phyloP scores from a whole-genome alignment of 257 asterid species.

The Eucommia ulmoides region DNA sequence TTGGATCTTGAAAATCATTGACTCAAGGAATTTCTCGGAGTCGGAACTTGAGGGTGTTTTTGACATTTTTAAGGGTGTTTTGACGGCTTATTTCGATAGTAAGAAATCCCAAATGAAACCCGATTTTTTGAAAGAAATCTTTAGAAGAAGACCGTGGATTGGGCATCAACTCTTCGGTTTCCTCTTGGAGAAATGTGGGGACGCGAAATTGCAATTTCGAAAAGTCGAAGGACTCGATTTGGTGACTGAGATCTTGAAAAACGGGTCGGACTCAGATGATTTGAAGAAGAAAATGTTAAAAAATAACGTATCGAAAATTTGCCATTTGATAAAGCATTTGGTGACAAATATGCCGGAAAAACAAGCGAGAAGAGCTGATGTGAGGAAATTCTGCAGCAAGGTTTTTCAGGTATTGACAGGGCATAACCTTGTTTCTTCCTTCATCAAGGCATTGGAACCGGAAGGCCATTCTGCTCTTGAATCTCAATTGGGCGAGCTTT shows the following conservation, averaged over 20 bases:
- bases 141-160: slow-evolving; percentile 69
- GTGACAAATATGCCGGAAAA: slow-evolving; percentile 75
- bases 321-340: slow-evolving; percentile 38
- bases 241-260: slow-evolving; percentile 48
- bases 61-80: slow-evolving; percentile 37
- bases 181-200: slow-evolving; percentile 70
- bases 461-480: slow-evolving; percentile 45
- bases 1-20: slow-evolving; percentile 79
- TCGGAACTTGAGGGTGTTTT: slow-evolving; percentile 46
- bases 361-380: slow-evolving; percentile 70
- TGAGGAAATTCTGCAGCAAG: slow-evolving; percentile 71
- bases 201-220: slow-evolving; percentile 56
- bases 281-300: slow-evolving; percentile 29
- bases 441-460: slow-evolving; percentile 48
- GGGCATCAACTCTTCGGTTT: slow-evolving; percentile 51
- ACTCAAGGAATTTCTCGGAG: slow-evolving; percentile 45
- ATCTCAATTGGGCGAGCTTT: slow-evolving; percentile 52
- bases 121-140: slow-evolving; percentile 62
- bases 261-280: slow-evolving; percentile 15
- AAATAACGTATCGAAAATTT: slow-evolving; percentile 34
- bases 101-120: slow-evolving; percentile 77
- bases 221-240: slow-evolving; percentile 85
- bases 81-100: slow-evolving; percentile 57
- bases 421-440: slow-evolving; percentile 21
- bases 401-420: slow-evolving; percentile 44